A percentile compares a stretch with the other conserved stretches of the same genome.
phyloP scores from a whole-genome alignment of 2,329 filamentous ascomycete species.

The Ceratocystiopsis sp. region DNA sequence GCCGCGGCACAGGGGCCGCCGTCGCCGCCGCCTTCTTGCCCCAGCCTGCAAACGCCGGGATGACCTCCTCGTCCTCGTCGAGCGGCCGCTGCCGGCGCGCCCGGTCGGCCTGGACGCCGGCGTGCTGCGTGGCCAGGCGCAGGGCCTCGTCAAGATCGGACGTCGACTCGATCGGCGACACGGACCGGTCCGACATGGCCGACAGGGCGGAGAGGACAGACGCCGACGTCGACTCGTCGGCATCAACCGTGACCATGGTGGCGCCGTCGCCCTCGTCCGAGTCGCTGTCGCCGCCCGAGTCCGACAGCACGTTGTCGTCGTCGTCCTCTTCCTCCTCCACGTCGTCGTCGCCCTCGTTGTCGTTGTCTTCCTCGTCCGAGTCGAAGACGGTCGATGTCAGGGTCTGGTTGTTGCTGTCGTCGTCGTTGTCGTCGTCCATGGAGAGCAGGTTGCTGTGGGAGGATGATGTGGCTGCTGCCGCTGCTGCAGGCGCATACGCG shows the following conservation, averaged over 20 bases:
- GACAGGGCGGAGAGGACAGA: constrained; percentile 40
- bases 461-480: constrained; percentile 39
- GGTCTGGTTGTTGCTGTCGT: constrained; percentile 34
- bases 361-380: constrained; percentile 38
- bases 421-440: constrained; percentile 22
- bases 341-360: constrained; percentile 29
- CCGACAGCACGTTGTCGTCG: constrained; percentile 25
- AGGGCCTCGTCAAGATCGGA: constrained; percentile 62
- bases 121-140: constrained; percentile 54
- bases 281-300: constrained; percentile 30
- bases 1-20: neutral
- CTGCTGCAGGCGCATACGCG: constrained; percentile 36
- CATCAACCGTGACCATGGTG: constrained; percentile 68
- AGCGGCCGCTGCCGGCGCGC: constrained; percentile 39
- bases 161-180: constrained; percentile 45
- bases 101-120: constrained; percentile 28
- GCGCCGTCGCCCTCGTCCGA: constrained; percentile 52
- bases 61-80: constrained; percentile 51
- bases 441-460: constrained; percentile 45
- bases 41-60: constrained; percentile 60
- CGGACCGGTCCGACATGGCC: constrained; percentile 33
- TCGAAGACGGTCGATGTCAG: constrained; percentile 69
- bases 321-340: constrained; percentile 25
- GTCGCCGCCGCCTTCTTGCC: constrained; percentile 32
- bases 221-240: constrained; percentile 58